Conservation (phyloP, 202 grass and related monocot genomes). For the Carex arenaria region DNA sequence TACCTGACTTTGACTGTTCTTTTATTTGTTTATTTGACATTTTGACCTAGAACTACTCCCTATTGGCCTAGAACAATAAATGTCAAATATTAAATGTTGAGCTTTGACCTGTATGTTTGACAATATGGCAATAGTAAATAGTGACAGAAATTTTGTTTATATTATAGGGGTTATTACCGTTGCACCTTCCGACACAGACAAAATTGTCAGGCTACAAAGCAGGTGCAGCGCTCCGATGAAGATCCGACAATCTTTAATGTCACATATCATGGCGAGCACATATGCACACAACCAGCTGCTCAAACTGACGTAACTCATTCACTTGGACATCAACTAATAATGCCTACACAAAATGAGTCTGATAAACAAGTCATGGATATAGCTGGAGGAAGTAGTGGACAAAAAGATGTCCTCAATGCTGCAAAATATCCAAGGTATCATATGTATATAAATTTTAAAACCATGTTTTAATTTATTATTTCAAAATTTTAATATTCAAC, state of each 20-base stretch:
- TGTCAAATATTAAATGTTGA: background rate
- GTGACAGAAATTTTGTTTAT: background rate
- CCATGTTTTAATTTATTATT: too few species aligned
- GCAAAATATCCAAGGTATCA: too few species aligned
- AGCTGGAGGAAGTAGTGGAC: too few species aligned
- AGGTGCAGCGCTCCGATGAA: conserved; percentile 77
- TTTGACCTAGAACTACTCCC: background rate
- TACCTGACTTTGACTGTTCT: conserved; percentile 8
- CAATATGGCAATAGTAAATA: background rate
- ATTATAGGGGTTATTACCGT: conserved; percentile 70
- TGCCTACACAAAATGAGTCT: background rate
- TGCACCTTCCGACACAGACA: conserved; percentile 53
- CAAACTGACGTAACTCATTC: background rate
- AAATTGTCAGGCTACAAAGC: conserved; percentile 54
- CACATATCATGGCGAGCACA: conserved; percentile 64
- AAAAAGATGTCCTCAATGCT: too few species aligned
- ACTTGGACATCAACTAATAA: background rate
- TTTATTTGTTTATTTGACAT: background rate
- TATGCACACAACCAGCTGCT: conserved; percentile 40
- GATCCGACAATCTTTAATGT: conserved; percentile 55
- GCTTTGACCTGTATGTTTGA: background rate
- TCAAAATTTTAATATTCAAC: too few species aligned
- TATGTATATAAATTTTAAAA: too few species aligned
- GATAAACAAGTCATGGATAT: conserved; percentile 11
- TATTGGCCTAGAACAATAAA: background rate